Evolutionary conservation across 139 green algal species (phyloP).

Genomic region (Micromonas commoda): DNA sequence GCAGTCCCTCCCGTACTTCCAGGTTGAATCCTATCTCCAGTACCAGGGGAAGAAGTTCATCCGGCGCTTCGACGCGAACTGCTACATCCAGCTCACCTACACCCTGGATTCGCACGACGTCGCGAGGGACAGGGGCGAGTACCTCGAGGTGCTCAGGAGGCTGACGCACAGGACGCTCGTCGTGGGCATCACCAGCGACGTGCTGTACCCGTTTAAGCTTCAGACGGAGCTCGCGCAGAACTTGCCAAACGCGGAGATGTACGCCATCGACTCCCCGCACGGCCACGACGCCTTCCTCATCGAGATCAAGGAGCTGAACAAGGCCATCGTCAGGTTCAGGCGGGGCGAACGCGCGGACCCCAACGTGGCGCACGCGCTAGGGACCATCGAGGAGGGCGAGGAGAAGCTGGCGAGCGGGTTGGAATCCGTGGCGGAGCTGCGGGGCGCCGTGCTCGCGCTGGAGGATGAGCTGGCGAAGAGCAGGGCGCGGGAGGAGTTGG

Average conservation of each 20-base stretch:
- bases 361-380: background rate
- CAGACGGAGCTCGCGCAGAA: conserved; percentile 22
- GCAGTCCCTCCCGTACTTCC: conserved; percentile 10
- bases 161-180: conserved; percentile 23
- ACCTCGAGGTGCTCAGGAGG: background rate
- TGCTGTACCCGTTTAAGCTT: conserved; percentile 29
- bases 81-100: conserved; percentile 31
- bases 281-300: conserved; percentile 36
- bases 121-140: conserved; percentile 18
- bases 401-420: background rate
- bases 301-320: conserved; percentile 29
- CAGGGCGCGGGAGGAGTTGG: background rate
- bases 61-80: conserved; percentile 28
- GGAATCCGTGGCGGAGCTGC: background rate
- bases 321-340: conserved; percentile 4
- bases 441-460: background rate
- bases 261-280: conserved; percentile 30
- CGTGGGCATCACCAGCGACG: conserved; percentile 25
- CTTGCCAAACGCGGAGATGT: conserved; percentile 25
- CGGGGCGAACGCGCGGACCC: conserved; percentile 2
- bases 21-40: conserved; percentile 27
- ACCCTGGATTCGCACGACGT: conserved; percentile 33
- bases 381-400: background rate
- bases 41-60: conserved; percentile 34
- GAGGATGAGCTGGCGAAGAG: background rate